Percentiles rank a stretch among this genome's conserved stretches.
Evolutionary conservation across 768 basidiomycete genomes (phyloP).

Genomic region (Leucocoprinus leucothites): DNA sequence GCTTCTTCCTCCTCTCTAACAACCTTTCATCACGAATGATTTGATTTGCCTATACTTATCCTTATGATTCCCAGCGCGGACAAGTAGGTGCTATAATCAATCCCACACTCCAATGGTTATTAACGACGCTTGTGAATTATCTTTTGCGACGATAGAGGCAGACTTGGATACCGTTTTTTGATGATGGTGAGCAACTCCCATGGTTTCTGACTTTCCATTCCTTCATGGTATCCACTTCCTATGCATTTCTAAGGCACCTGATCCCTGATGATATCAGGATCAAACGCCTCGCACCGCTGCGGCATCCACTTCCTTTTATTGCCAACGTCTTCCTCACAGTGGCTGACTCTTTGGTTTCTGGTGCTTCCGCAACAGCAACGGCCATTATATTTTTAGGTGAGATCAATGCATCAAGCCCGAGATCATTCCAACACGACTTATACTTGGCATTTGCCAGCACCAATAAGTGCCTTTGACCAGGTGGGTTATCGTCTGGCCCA

Average conservation of each 20-base stretch:
- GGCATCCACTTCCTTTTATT: no score
- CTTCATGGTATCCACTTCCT: not conserved
- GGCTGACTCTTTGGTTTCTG: conserved; percentile 7
- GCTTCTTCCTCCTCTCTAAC: not conserved
- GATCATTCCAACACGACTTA: no score
- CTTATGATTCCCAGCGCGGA: conserved; percentile 41
- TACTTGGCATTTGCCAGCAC: conserved; percentile 37
- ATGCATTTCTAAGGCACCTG: no score
- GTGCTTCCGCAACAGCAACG: conserved; percentile 44
- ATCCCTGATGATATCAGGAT: no score
- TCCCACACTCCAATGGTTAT: not conserved
- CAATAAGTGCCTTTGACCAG: conserved; percentile 87
- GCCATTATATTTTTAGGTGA: conserved; percentile 77
- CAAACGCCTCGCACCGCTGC: no score
- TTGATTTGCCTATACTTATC: not conserved
- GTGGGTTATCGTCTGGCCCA: conserved; percentile 29
- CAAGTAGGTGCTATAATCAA: conserved; percentile 40
- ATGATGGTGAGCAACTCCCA: conserved; percentile 56
- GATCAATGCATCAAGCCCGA: not conserved
- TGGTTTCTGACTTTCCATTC: not conserved
- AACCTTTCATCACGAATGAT: not conserved
- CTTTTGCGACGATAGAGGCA: conserved; percentile 47
- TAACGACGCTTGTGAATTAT: not conserved
- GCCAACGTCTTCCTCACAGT: not conserved
- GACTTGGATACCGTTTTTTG: conserved; percentile 83